Evolutionary conservation across 225 moss, liverwort and hornwort species (phyloP).

Genomic region (Bryoerythrophyllum caledonicum): DNA sequence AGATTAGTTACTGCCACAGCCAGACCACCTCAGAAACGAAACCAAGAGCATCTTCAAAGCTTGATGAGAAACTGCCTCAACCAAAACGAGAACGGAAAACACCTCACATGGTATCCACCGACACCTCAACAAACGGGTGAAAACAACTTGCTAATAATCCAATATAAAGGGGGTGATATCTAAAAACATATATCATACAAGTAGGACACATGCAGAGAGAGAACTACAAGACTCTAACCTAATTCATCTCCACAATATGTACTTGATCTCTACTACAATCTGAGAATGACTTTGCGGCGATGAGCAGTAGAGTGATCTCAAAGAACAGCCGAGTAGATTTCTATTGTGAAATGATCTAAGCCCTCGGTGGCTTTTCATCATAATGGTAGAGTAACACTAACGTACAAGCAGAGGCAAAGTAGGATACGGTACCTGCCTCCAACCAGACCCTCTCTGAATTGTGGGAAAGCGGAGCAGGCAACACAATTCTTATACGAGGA

Average conservation of each 20-base stretch:
- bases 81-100: neutral
- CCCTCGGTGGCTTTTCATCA: conserved; percentile 35
- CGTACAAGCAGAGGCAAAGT: conserved; percentile 39
- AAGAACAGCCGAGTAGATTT: conserved; percentile 16
- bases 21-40: too few relatives aligned
- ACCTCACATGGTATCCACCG: too few relatives aligned
- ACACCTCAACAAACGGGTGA: neutral
- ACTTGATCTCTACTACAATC: conserved; percentile 19
- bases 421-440: conserved; percentile 38
- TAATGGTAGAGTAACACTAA: conserved; percentile 23
- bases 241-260: conserved; percentile 24
- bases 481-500: conserved; percentile 16
- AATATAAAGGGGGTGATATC: neutral
- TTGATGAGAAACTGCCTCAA: neutral
- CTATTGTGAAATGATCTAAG: conserved; percentile 36
- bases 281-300: conserved; percentile 11
- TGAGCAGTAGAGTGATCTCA: conserved; percentile 13
- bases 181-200: conserved; percentile 33
- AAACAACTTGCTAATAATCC: neutral
- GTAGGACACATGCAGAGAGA: conserved; percentile 27
- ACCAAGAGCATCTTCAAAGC: neutral
- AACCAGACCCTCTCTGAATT: conserved; percentile 24
- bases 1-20: neutral
- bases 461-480: conserved; percentile 23
- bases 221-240: conserved; percentile 17